Evolutionary conservation across 192 early-diverging fungal genomes (phyloP).

Genomic region (Linnemannia zychae): DNA sequence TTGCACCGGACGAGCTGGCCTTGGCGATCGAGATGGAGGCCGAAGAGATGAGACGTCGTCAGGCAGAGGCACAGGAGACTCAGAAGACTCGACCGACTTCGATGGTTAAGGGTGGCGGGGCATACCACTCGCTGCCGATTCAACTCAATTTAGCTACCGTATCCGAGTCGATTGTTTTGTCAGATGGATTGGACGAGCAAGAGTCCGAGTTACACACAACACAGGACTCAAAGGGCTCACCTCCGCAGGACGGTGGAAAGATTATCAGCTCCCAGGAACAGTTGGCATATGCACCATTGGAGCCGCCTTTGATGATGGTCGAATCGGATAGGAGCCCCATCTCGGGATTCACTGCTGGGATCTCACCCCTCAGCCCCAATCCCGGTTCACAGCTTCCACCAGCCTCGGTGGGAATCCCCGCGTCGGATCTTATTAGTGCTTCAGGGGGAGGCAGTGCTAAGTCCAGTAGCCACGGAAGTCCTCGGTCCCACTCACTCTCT

Average conservation of each 20-base stretch:
- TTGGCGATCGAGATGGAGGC: slow-evolving; percentile 44
- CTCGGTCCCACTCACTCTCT: slow-evolving; percentile 4
- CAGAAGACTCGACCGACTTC: slow-evolving; percentile 43
- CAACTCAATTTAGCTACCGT: slow-evolving; percentile 22
- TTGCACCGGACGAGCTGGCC: slow-evolving; percentile 48
- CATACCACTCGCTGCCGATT: slow-evolving; percentile 4
- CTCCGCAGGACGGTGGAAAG: slow-evolving; percentile 11
- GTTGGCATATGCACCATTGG: slow-evolving; percentile 9
- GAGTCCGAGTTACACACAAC: neutral
- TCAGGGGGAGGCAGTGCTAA: neutral
- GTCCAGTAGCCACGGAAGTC: neutral
- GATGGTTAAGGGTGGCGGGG: slow-evolving; percentile 14
- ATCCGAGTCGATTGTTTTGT: slow-evolving; percentile 4
- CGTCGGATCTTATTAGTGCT: neutral
- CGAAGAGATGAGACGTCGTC: slow-evolving; percentile 25
- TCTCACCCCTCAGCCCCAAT: neutral
- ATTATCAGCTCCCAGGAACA: slow-evolving; percentile 44
- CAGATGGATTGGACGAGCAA: neutral
- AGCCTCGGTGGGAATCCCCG: neutral
- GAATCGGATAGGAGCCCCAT: slow-evolving; percentile 30
- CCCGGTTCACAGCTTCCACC: neutral
- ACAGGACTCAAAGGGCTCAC: neutral
- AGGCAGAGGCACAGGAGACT: slow-evolving; percentile 10
- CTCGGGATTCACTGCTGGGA: slow-evolving; percentile 20
- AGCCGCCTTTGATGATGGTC: neutral